Evolutionary conservation across 2,329 filamentous ascomycete genomes (phyloP), one percentile per base, ranked within the genome.

Genomic region (Alternaria panax): DNA sequence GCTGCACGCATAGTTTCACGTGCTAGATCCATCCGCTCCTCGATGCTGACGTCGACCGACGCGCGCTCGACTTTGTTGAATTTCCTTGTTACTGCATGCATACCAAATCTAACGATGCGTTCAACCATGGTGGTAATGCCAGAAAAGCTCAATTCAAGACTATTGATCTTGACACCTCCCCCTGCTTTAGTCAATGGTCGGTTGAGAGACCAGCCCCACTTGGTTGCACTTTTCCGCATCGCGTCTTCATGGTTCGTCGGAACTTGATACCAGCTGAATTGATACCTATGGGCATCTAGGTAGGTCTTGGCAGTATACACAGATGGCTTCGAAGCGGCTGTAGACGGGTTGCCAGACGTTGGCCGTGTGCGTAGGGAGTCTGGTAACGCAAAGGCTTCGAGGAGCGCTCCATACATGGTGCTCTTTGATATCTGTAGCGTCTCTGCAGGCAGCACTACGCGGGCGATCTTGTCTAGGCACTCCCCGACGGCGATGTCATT

Each of bases 401-500:
- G 85, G 18, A 90, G 78, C 27, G 88, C 88, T 4, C 90, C 95
- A 80, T 96, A 98, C 84, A 92, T 92, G 53, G 92, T 89, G 67
- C 86, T 86, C 41, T 82, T 82, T 36, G 83, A 82, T 1, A 75
- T 74, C 18, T 83, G 79, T 22, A 94, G 77, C 3, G 88, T 64
- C 0, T 82, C 77, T 0, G 79, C 25, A 0, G 93, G 94, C 0
- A 98, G 79, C 57, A 97, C 87, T 16, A 85, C 82, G 46, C 95
- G 87, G 7, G 92, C 93, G 57, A 88, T 85, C 79, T 98, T 97
- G 81, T 99, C 95, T 32, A 99, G 82, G 70, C 91, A 87, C 78
- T 97, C 92, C 48, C 95, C 95, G 59, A 97, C 82, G n/a, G 95
- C 93, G 63, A 93, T 88, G 78, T 96, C 92, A n/a, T 79, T 80